phyloP scores from a whole-genome alignment of 352 stramenopile genomes.

The Pythium monospermum region DNA sequence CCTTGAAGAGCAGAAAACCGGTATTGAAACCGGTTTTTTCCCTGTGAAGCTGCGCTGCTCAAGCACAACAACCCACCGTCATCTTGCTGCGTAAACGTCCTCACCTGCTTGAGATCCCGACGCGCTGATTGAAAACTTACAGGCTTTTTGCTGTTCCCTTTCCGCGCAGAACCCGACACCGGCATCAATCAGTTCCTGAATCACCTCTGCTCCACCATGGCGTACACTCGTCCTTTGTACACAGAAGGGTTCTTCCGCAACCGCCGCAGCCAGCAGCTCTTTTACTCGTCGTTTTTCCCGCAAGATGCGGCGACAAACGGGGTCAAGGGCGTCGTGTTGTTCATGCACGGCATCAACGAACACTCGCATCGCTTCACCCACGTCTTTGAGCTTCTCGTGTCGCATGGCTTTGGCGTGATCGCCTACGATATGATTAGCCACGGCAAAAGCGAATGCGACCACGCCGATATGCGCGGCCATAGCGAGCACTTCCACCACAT shows the following conservation, averaged over 20 bases:
- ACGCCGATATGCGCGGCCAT: slow-evolving; percentile 29
- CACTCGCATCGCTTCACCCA: slow-evolving; percentile 55
- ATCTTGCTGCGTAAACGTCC: too few species aligned
- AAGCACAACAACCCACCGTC: too few species aligned
- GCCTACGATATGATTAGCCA: slow-evolving; percentile 62
- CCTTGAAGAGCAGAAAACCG: too few species aligned
- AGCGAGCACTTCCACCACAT: slow-evolving; percentile 54
- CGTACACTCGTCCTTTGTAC: slow-evolving; percentile 8
- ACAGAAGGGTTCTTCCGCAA: slow-evolving; percentile 42
- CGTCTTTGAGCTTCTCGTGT: slow-evolving; percentile 46
- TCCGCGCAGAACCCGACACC: too few species aligned
- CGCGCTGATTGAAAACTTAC: too few species aligned
- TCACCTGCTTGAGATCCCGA: too few species aligned
- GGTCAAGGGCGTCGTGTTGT: slow-evolving; percentile 48
- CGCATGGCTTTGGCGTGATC: slow-evolving; percentile 43
- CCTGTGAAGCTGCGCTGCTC: too few species aligned
- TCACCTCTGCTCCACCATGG: not conserved
- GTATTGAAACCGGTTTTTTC: too few species aligned
- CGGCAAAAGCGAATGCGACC: slow-evolving; percentile 47
- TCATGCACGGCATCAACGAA: slow-evolving; percentile 61
- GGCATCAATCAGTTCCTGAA: not conserved
- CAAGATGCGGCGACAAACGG: slow-evolving; percentile 11
- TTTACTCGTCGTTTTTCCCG: slow-evolving; percentile 52
- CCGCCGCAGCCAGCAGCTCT: slow-evolving; percentile 40
- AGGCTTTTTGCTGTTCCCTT: too few species aligned